These are phyloP conservation scores for grape (Vitis vinifera) DNA, from an alignment of 164 flowering plant species.

Conservation along the genomic window DNA sequence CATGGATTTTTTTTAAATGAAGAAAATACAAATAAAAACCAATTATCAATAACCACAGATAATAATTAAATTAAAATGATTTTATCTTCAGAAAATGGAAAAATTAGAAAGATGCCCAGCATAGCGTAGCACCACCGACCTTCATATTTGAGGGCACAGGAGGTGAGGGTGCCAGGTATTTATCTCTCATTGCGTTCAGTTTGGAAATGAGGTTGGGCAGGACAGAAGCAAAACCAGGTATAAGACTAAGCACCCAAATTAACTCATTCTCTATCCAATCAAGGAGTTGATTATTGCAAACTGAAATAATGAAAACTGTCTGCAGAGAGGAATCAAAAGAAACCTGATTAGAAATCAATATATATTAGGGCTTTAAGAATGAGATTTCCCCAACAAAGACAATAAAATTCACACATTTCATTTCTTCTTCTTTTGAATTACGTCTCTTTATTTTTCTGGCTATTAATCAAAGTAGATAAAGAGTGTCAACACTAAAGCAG, in stretches of 20 bases:
- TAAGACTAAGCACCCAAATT: constrained; percentile 65
- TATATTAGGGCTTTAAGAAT: background rate
- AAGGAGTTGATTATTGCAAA: constrained; percentile 94
- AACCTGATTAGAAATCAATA: constrained; percentile 1
- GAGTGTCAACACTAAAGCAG: no score
- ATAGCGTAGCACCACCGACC: constrained; percentile 32
- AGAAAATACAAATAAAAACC: background rate
- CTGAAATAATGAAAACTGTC: constrained; percentile 85
- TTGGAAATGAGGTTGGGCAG: constrained; percentile 61
- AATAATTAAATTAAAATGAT: background rate
- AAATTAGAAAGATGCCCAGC: background rate
- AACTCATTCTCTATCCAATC: constrained; percentile 87
- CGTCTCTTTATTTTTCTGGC: background rate
- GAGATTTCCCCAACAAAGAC: background rate
- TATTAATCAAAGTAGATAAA: background rate
- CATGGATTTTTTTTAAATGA: background rate
- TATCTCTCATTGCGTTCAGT: constrained; percentile 61
- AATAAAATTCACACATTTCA: background rate
- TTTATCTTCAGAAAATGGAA: background rate
- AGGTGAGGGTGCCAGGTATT: constrained; percentile 53
- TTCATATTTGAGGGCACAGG: constrained; percentile 47
- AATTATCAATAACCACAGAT: background rate
- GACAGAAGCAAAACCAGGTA: constrained; percentile 72
- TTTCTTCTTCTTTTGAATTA: background rate
- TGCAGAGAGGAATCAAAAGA: constrained; percentile 36